phyloP scores from a whole-genome alignment of 441 rosid species.

The Euphorbia schlechtendalii region DNA sequence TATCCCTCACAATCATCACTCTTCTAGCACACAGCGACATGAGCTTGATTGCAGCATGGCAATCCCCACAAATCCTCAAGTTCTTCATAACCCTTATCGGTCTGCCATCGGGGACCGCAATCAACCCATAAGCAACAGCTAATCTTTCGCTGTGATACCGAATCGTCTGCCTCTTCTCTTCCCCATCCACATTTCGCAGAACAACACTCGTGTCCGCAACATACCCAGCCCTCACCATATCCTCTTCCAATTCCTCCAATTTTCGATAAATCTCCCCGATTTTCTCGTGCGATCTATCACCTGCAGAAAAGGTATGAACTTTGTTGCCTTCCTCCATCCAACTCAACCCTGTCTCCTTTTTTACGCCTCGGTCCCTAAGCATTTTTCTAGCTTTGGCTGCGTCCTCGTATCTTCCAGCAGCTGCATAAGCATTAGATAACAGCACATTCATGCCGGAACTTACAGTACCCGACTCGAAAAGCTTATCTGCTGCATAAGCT shows the following conservation, averaged over 20 bases:
- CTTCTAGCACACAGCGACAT: slow-evolving; percentile 66
- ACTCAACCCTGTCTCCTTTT: slow-evolving; percentile 82
- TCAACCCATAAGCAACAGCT: slow-evolving; percentile 77
- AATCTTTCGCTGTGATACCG: slow-evolving; percentile 78
- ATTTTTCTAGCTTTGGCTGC: slow-evolving; percentile 74
- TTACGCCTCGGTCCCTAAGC: slow-evolving; percentile 70
- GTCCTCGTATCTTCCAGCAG: slow-evolving; percentile 77
- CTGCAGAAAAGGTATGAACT: slow-evolving; percentile 76
- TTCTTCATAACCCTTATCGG: slow-evolving; percentile 78
- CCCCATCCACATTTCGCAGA: slow-evolving; percentile 52
- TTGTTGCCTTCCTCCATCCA: slow-evolving; percentile 89
- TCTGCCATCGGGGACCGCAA: slow-evolving; percentile 47
- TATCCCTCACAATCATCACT: slow-evolving; percentile 69
- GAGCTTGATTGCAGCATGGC: slow-evolving; percentile 72
- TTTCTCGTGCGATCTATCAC: slow-evolving; percentile 52
- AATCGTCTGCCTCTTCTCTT: slow-evolving; percentile 61
- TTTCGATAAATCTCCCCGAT: slow-evolving; percentile 57
- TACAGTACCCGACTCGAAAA: slow-evolving; percentile 52
- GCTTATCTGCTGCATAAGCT: slow-evolving; percentile 65
- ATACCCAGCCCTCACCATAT: slow-evolving; percentile 76
- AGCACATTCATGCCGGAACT: slow-evolving; percentile 66
- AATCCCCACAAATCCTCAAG: slow-evolving; percentile 79
- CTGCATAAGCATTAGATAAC: slow-evolving; percentile 75
- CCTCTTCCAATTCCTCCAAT: slow-evolving; percentile 64
- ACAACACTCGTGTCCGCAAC: slow-evolving; percentile 77